Evolutionary conservation across 192 early-diverging fungal species (phyloP), one percentile per base, ranked within the genome.

Genomic region (Coemansia sp.): DNA sequence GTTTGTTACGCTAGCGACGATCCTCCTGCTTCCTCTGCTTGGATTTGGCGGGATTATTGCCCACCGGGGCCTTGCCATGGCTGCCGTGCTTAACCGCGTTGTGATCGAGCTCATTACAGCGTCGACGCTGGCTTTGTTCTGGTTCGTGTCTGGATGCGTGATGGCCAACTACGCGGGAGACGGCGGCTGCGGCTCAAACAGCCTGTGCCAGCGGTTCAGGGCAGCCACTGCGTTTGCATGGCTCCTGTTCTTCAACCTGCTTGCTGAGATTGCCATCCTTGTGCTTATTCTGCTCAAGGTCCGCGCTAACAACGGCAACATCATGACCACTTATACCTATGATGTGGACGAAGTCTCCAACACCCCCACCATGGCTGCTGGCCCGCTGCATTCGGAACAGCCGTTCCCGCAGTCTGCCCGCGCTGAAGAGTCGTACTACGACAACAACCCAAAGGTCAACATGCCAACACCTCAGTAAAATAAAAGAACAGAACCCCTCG

Each of bases 171-270:
- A 81, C 20, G 66, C 76, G 17, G 59, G 59, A 13, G 9, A 29
- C 33, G 58, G 62, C 49, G 53, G 52, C 19, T 74, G 69, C 69
- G 5, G 5, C 19, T 67, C 67, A 25, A 32, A 20, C 17, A 66
- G 63, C 23, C 2, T 69, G 32, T 75, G 73, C 70, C 17, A 29
- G 20, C 74, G 71, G 62, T 69, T 72, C 60, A 63, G 60, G 58
- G 76, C 76, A 0, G 73, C 73, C 0, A 75, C 73, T 3, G 73
- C 73, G 42, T 75, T 75, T 62, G 63, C 73, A 6, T 75, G 73
- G 73, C 58, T 75, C 14, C 62, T 66, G 35, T 79, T 73, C 55
- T 67, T 79, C 40, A 46, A 59, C 5, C 53, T 79, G 13, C 48
- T 79, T 34, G 64, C 35, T 8, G 46, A 50, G 34, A 46, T 62